A percentile compares a stretch with the other conserved stretches of the same genome.
Evolutionary conservation across 2,329 filamentous ascomycete genomes (phyloP).

Genomic region (Calonectria montana): DNA sequence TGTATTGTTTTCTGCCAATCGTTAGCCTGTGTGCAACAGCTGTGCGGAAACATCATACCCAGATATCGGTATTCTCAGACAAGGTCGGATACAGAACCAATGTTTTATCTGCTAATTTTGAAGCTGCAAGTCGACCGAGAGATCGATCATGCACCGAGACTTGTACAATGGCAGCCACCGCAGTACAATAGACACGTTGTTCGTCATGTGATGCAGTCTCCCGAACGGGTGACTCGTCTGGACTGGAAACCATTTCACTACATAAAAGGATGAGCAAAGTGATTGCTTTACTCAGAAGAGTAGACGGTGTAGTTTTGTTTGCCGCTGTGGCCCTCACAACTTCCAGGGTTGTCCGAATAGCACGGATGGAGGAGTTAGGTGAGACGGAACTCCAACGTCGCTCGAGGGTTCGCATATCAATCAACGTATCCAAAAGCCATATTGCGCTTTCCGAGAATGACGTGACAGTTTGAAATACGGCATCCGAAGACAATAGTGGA

Average conservation of each 20-base stretch:
- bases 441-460: constrained; percentile 55
- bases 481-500: constrained; percentile 50
- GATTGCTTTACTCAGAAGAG: constrained; percentile 50
- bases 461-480: constrained; percentile 45
- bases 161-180: constrained; percentile 52
- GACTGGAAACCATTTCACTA: constrained; percentile 51
- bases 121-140: constrained; percentile 54
- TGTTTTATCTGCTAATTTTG: constrained; percentile 57
- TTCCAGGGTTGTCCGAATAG: constrained; percentile 52
- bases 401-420: constrained; percentile 55
- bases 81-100: constrained; percentile 49
- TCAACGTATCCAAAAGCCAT: constrained; percentile 63
- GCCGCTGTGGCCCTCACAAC: constrained; percentile 42
- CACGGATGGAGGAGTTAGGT: constrained; percentile 46
- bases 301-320: constrained; percentile 27
- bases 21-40: constrained; percentile 32
- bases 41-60: constrained; percentile 48
- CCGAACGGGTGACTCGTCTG: constrained; percentile 45
- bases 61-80: constrained; percentile 53
- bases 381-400: constrained; percentile 49
- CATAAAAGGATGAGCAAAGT: constrained; percentile 56
- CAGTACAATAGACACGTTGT: constrained; percentile 50
- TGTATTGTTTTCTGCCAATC: constrained; percentile 43
- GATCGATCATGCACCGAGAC: constrained; percentile 47
- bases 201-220: constrained; percentile 43